A percentile compares a stretch with the other conserved stretches of the same genome.
Conservation (phyloP, 768 basidiomycete genomes). For the Astraeus odoratus region DNA sequence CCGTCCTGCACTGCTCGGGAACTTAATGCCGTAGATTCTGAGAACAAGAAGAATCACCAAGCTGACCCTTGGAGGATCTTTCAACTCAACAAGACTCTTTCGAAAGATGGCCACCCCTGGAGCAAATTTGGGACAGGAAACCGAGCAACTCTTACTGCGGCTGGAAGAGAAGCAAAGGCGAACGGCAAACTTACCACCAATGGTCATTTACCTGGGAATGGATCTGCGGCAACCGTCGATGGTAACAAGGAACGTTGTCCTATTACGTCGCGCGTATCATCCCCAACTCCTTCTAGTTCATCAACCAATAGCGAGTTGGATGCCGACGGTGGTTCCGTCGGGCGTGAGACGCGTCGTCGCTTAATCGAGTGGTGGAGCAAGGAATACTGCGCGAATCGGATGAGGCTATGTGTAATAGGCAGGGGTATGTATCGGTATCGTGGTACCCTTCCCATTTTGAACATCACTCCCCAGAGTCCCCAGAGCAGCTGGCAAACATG, state of each 20-base stretch:
- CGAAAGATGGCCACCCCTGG: constrained; percentile 75
- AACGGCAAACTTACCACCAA: constrained; percentile 35
- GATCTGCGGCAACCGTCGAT: constrained; percentile 3
- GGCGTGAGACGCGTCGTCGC: constrained; percentile 72
- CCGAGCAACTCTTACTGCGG: constrained; percentile 60
- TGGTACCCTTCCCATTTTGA: neutral
- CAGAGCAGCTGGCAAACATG: constrained; percentile 63
- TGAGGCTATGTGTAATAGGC: constrained; percentile 75
- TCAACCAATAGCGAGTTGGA: constrained; percentile 54
- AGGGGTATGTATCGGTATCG: constrained; percentile 43
- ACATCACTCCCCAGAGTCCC: constrained; percentile 46
- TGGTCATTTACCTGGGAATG: constrained; percentile 25
- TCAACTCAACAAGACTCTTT: constrained; percentile 86
- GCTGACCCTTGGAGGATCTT: constrained; percentile 89
- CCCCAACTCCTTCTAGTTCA: constrained; percentile 51
- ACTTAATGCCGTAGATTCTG: constrained; percentile 93
- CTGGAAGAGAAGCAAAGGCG: constrained; percentile 49
- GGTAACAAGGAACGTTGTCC: constrained; percentile 35
- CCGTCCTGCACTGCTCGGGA: constrained; percentile 84
- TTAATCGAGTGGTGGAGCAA: constrained; percentile 80
- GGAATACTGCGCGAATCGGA: constrained; percentile 78
- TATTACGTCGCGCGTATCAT: constrained; percentile 46
- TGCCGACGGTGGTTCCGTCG: constrained; percentile 69
- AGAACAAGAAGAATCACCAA: constrained; percentile 95
- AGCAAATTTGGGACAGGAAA: constrained; percentile 90